Conservation (phyloP, 208 protist genomes). For the Trypanosomatidae sp. region DNA sequence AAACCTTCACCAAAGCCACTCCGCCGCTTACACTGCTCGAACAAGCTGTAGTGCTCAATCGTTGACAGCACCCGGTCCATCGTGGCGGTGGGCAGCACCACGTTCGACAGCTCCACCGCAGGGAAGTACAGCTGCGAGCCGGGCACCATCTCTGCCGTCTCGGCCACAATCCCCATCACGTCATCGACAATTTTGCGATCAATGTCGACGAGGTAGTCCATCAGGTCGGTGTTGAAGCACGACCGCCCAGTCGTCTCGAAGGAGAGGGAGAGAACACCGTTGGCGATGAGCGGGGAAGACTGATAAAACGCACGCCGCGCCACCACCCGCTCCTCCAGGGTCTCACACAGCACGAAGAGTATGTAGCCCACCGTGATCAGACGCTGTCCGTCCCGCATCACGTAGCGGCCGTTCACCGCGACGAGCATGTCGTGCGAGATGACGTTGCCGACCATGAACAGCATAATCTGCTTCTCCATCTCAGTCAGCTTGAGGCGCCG, state of each 20-base stretch:
- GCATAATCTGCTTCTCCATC: conserved; percentile 89
- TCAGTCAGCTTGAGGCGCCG: conserved; percentile 69
- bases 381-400: conserved; percentile 82
- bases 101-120: conserved; percentile 74
- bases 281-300: conserved; percentile 63
- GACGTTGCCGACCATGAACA: conserved; percentile 85
- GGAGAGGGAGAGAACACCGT: conserved; percentile 70
- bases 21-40: conserved; percentile 72
- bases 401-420: conserved; percentile 88
- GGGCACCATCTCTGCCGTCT: conserved; percentile 90
- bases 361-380: conserved; percentile 90
- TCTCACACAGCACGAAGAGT: conserved; percentile 89
- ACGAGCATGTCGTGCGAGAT: conserved; percentile 91
- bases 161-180: conserved; percentile 86
- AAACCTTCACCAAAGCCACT: conserved; percentile 83
- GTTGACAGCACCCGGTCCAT: conserved; percentile 83
- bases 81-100: conserved; percentile 77
- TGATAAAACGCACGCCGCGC: conserved; percentile 88
- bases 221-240: conserved; percentile 91
- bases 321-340: conserved; percentile 80
- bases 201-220: conserved; percentile 92
- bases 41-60: conserved; percentile 89
- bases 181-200: conserved; percentile 93
- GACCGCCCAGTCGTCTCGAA: conserved; percentile 50
- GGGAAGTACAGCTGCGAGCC: conserved; percentile 86